phyloP scores from a whole-genome alignment of 169 alveolate species.

The Babesia divergens region DNA sequence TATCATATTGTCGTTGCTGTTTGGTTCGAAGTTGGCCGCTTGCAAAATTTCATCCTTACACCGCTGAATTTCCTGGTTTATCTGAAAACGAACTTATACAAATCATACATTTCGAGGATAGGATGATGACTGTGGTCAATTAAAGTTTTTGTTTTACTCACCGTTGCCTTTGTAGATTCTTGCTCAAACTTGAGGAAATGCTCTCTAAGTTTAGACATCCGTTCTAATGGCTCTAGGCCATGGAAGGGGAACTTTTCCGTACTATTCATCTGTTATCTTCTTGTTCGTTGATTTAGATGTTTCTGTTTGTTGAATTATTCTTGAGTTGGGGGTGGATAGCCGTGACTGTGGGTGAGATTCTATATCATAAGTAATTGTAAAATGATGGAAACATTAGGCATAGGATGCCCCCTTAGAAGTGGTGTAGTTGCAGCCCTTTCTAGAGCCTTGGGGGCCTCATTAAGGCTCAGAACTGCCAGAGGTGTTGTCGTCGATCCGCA shows the following conservation, averaged over 20 bases:
- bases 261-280: background rate
- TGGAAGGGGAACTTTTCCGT: conserved; percentile 37
- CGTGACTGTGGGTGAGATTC: background rate
- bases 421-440: background rate
- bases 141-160: too few relatives aligned
- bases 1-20: background rate
- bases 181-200: conserved; percentile 28
- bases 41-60: background rate
- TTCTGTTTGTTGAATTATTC: background rate
- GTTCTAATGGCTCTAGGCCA: conserved; percentile 21
- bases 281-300: background rate
- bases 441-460: background rate
- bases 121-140: too few relatives aligned
- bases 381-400: conserved; percentile 8
- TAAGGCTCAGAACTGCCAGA: background rate
- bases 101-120: too few relatives aligned
- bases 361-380: background rate
- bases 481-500: background rate
- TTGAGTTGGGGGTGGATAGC: background rate
- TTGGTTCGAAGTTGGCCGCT: conserved; percentile 1
- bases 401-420: background rate
- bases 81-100: background rate
- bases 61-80: background rate
- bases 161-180: conserved; percentile 6
- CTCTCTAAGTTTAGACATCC: conserved; percentile 10